phyloP scores from a whole-genome alignment of 495 filamentous ascomycete species.

The Daldinia vernicosa region DNA sequence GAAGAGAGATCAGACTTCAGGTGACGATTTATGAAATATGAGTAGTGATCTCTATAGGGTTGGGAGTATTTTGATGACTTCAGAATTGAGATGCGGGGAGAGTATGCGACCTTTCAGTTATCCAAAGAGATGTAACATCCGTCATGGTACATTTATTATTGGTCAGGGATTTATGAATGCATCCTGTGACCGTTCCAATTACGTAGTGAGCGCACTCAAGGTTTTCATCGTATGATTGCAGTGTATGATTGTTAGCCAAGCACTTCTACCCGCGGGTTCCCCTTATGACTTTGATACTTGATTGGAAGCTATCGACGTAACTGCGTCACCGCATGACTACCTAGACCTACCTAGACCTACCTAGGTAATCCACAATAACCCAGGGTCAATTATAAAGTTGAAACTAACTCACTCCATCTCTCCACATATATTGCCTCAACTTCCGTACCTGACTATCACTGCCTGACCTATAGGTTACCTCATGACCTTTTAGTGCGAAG shows the following conservation, averaged over 20 bases:
- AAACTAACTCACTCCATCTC: not conserved
- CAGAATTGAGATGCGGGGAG: constrained; percentile 27
- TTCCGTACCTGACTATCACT: not conserved
- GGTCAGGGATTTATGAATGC: constrained; percentile 21
- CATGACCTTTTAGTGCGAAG: not conserved
- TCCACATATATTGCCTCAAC: constrained; percentile 1
- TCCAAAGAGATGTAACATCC: constrained; percentile 26
- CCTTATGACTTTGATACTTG: constrained; percentile 2
- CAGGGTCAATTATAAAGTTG: constrained; percentile 2
- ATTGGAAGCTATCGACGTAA: constrained; percentile 17
- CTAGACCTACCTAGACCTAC: too few species aligned
- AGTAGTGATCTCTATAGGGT: not conserved
- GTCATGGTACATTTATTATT: constrained; percentile 19
- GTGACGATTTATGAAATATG: not conserved
- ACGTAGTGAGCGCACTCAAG: constrained; percentile 15
- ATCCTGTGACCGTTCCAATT: constrained; percentile 28
- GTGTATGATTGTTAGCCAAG: constrained; percentile 31
- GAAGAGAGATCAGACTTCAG: not conserved
- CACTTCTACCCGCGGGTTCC: constrained; percentile 9
- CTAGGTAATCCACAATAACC: not conserved
- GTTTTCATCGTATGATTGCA: constrained; percentile 35
- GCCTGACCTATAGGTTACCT: not conserved
- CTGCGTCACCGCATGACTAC: constrained; percentile 4
- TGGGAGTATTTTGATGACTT: constrained; percentile 2
- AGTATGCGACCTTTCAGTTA: constrained; percentile 7